Base-by-base conservation (phyloP, 148 eudicot species). In the Camellia lanceoleosa region DNA sequence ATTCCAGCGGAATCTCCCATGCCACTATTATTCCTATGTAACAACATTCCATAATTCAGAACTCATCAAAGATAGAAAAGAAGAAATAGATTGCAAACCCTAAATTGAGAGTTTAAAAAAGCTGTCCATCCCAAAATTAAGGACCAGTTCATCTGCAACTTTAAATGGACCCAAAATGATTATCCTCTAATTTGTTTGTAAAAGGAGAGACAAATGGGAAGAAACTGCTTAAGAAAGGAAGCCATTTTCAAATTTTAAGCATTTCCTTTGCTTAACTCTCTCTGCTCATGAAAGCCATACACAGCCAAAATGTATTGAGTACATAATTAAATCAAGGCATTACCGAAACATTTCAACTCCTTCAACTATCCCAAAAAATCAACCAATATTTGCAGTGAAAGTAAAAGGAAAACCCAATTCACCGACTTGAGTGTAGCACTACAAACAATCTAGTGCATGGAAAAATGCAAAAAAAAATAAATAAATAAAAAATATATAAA, bases 1-100 rank as follows among this genome's bases (percentile, higher is more conserved):
- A 81, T 90, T 68, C 80, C 71, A 79, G 86, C 73, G 71, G 93
- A 83, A 81, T 88, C 93, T 68, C 86, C 90, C 71, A 79, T 55
- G 63, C 78, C 84, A 84, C 23, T 42, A 81, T 78, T 88, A 55
- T 61, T 74, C 82, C 98, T 90, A 82, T 60, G 59, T 59, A 78
- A 74, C 51, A 64, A 43, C 54, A 78, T 1, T 74, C 81, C 15
- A 43, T 11, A 43, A 59, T 59, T 30, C 73, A 23, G 79, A 23
- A 52, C 20, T 23, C 5, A 41, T 23, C 5, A 41, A 71, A 46
- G 23, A 71, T n/a, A 46, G n/a, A 18, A 16, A 18, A 71, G 18
- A 18, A 12, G 18, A 14, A 11, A 3, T 9, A 68, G 5, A 18
- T 13, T 20, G 12, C 10, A 7, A 38, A 16, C 6, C 15, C 15